Conservation (phyloP, 352 stramenopile species). For the Globisporangium emineosum region DNA sequence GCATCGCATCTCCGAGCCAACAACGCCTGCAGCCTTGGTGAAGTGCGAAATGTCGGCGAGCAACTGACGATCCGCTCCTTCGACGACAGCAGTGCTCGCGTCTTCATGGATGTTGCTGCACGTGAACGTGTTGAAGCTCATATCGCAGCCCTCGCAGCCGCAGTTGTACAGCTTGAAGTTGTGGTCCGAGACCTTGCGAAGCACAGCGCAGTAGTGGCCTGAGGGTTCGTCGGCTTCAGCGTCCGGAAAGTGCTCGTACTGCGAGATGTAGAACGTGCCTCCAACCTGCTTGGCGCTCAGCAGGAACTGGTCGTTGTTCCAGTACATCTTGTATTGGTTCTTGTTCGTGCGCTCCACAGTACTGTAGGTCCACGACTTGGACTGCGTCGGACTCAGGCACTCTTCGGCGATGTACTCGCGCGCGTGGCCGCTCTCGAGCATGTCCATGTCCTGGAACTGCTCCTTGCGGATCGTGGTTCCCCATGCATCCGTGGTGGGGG, state of each 20-base stretch:
- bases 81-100: conserved; percentile 23
- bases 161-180: conserved; percentile 89
- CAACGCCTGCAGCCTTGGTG: conserved; percentile 73
- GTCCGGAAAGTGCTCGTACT: conserved; percentile 88
- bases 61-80: conserved; percentile 74
- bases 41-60: conserved; percentile 84
- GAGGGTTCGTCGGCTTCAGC: conserved; percentile 42
- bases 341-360: conserved; percentile 81
- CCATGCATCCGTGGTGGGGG: conserved; percentile 34
- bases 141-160: conserved; percentile 83
- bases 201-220: conserved; percentile 75
- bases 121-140: conserved; percentile 81
- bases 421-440: conserved; percentile 78
- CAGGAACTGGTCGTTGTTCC: conserved; percentile 84
- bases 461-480: conserved; percentile 61
- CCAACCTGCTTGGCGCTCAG: conserved; percentile 82
- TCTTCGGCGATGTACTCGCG: conserved; percentile 83
- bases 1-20: conserved; percentile 80
- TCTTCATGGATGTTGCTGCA: conserved; percentile 74
- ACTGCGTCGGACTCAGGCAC: conserved; percentile 69
- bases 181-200: conserved; percentile 68
- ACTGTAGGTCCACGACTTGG: conserved; percentile 81
- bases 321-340: conserved; percentile 87
- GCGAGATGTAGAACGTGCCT: conserved; percentile 86
- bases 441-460: conserved; percentile 83